Base-by-base conservation (phyloP, 2,329 filamentous ascomycete species). In the Cucurbitaria berberidis region DNA sequence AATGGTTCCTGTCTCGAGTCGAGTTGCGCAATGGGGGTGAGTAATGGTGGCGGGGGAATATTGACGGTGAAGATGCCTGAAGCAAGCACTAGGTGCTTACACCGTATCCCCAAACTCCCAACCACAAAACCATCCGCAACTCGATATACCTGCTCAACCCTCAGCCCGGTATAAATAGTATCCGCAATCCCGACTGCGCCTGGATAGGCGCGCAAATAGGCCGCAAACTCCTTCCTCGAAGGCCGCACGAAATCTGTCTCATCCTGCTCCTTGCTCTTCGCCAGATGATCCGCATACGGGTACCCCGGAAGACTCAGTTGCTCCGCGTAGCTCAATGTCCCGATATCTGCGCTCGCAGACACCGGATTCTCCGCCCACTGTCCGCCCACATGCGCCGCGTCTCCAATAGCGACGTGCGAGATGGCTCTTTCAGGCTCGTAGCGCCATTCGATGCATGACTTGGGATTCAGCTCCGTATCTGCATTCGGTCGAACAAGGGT, bases 241-340 rank as follows among this genome's bases (percentile, higher is more conserved):
- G 84, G 84, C 18, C 84, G 76, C 26, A 82, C 79, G 57, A 84
- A 84, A 16, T 83, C 74, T 40, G 64, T 64, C 5, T 81, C 78
- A 27, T 60, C 55, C 16, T 61, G 69, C 22, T 78, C 77, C 38
- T 77, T 73, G 2, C 59, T 69, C 44, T 65, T 73, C 24, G 72
- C 73, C 56, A 83, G 77, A 63, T 86, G 81, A 9, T 84, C 78
- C 2, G 78, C 76, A 61, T 84, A 85, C 5, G 80, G 80, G 64
- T 86, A 86, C 0, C 82, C 84, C 0, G 84, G 84, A 22, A 87
- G 73, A 13, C 82, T 85, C 6, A 87, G 75, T 79, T 85, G 83
- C 52, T 84, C 83, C 2, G 84, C 83, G 73, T 87, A 86, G 67
- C 84, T 86, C 68, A 87, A 66, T 0, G 84, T 82, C 38, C 82